phyloP scores from a whole-genome alignment of 139 green algal species.

The Chlamydomonas sphaeroides region DNA sequence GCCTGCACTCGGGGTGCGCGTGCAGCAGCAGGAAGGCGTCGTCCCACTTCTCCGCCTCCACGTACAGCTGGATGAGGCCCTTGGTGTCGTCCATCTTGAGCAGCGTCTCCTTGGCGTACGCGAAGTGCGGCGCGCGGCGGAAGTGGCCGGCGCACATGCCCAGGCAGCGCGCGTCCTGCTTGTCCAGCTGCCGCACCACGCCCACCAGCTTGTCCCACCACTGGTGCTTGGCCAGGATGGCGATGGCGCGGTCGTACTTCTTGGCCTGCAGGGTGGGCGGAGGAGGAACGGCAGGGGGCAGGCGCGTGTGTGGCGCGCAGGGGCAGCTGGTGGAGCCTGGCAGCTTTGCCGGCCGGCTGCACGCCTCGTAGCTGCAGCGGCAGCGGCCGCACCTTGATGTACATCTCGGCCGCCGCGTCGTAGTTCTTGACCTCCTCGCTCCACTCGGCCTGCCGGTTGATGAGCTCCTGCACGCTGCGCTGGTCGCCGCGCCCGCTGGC shows the following conservation, averaged over 20 bases:
- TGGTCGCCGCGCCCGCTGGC: conserved; percentile 51
- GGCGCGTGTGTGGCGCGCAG: no score
- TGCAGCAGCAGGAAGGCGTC: conserved; percentile 75
- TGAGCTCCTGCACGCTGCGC: conserved; percentile 68
- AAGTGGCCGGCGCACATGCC: conserved; percentile 59
- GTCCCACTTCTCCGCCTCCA: conserved; percentile 72
- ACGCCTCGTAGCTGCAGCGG: neutral
- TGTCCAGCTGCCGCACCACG: conserved; percentile 66
- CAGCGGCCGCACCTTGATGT: conserved; percentile 70
- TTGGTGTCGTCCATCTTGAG: conserved; percentile 72
- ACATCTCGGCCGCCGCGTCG: conserved; percentile 84
- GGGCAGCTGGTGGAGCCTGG: no score
- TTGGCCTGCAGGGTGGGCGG: conserved; percentile 52
- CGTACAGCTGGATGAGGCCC: conserved; percentile 64
- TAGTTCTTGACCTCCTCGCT: conserved; percentile 84
- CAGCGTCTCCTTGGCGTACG: conserved; percentile 77
- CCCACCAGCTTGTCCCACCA: conserved; percentile 78
- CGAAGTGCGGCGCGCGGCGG: conserved; percentile 53
- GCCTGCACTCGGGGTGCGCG: conserved; percentile 55
- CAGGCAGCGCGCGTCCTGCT: conserved; percentile 51
- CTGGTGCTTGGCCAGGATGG: conserved; percentile 70
- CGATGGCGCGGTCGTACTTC: conserved; percentile 76
- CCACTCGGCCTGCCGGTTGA: conserved; percentile 85
- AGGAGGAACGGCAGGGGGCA: neutral
- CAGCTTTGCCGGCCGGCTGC: no score